Evolutionary conservation across 257 asterid species (phyloP), one percentile per base, ranked within the genome.

Genomic region (Salvia splendens): DNA sequence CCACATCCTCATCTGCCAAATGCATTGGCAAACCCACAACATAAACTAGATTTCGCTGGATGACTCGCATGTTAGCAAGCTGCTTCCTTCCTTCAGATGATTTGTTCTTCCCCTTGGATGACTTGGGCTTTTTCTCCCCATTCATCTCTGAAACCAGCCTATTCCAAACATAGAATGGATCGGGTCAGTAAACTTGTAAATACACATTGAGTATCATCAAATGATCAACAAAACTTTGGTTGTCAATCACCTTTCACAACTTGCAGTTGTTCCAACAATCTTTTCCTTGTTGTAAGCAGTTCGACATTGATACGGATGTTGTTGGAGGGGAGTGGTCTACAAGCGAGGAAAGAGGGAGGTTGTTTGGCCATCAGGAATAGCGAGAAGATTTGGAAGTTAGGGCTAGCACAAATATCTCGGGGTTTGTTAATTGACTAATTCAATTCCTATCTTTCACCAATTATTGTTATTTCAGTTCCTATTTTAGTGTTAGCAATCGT

Each of bases 271-370:
- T 62, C 92, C 99, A 60, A 93, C 99, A 75, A 93, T 85, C 84
- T 88, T 93, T 72, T 93, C 97, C 87, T 93, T 93, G 83, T 93
- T 84, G 82, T 93, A 93, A 81, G 99, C 89, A 64, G 77, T 72
- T 46, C 99, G 97, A 73, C 99, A 93, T 51, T n/a, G n/a, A n/a
- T n/a, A n/a, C n/a, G n/a, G n/a, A n/a, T n/a, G n/a, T n/a, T n/a
- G n/a, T n/a, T n/a, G n/a, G n/a, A n/a, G n/a, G n/a, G n/a, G n/a
- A n/a, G n/a, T n/a, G n/a, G n/a, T n/a, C n/a, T n/a, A n/a, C n/a
- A n/a, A n/a, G n/a, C n/a, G n/a, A n/a, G n/a, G n/a, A n/a, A n/a
- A n/a, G n/a, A n/a, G n/a, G n/a, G n/a, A n/a, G n/a, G n/a, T n/a
- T n/a, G n/a, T n/a, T n/a, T n/a, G n/a, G n/a, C n/a, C n/a, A n/a